A percentile compares a stretch with the other conserved stretches of the same genome.
Evolutionary conservation across 352 stramenopile genomes (phyloP).

Genomic region (Phytophthora megakarya): DNA sequence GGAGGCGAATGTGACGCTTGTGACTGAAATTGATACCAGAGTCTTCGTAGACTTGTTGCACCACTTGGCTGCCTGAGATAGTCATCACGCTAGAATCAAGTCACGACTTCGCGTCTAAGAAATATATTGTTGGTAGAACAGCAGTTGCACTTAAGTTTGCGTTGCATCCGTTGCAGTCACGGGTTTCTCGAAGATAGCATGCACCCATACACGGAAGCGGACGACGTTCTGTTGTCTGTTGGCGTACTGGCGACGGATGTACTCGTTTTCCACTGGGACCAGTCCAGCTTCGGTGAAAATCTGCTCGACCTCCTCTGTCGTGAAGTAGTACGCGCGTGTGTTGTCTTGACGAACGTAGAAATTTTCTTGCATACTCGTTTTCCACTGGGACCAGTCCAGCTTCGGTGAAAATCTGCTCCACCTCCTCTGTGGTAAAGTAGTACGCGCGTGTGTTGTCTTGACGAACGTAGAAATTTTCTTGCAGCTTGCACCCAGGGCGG

Average conservation of each 20-base stretch:
- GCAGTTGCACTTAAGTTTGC: slow-evolving; percentile 14
- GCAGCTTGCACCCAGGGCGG: slow-evolving; percentile 81
- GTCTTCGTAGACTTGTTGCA: slow-evolving; percentile 69
- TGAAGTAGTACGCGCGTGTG: slow-evolving; percentile 96
- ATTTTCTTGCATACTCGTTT: no score
- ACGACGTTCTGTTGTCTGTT: slow-evolving; percentile 87
- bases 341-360: slow-evolving; percentile 96
- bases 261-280: slow-evolving; percentile 76
- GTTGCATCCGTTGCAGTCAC: slow-evolving; percentile 3
- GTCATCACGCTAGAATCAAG: not conserved
- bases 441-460: slow-evolving; percentile 96
- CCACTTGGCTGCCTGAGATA: slow-evolving; percentile 38
- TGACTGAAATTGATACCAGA: slow-evolving; percentile 64
- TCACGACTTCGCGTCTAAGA: slow-evolving; percentile 23
- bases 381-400: slow-evolving; percentile 71
- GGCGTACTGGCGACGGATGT: slow-evolving; percentile 87
- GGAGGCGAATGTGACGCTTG: slow-evolving; percentile 65
- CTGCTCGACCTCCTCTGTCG: slow-evolving; percentile 74
- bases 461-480: slow-evolving; percentile 96
- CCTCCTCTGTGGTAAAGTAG: slow-evolving; percentile 92
- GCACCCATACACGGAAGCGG: slow-evolving; percentile 89
- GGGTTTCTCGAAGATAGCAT: slow-evolving; percentile 86
- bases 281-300: slow-evolving; percentile 69
- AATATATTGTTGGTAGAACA: slow-evolving; percentile 19
- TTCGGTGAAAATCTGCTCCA: slow-evolving; percentile 59